phyloP scores from a whole-genome alignment of 2,329 filamentous ascomycete species.

The Alternaria sp. region DNA sequence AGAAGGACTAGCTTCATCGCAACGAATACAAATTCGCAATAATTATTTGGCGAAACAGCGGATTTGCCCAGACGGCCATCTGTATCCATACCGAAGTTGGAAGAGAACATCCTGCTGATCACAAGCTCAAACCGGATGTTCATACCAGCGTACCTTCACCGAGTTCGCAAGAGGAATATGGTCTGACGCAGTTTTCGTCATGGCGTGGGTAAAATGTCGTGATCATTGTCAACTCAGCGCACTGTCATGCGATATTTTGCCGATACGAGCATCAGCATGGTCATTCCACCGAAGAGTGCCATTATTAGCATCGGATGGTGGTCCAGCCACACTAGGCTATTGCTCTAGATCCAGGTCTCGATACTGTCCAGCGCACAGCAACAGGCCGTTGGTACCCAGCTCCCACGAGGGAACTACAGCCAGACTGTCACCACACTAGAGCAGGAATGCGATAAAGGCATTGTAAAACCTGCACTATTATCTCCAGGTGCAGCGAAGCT shows the following conservation, averaged over 20 bases:
- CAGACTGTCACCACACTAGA: not conserved
- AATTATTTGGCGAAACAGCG: not conserved
- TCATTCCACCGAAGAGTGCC: not conserved
- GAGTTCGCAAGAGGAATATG: not conserved
- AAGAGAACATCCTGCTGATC: not conserved
- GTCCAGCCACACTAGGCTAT: not conserved
- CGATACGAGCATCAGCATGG: not conserved
- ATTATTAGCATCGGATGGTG: not conserved
- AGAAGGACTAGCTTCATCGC: not conserved
- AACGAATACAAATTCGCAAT: not conserved
- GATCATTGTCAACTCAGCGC: not conserved
- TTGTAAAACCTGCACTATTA: not conserved
- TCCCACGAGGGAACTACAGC: not conserved
- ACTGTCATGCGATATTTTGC: not conserved
- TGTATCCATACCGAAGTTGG: not conserved
- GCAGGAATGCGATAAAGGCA: not conserved
- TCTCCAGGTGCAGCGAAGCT: not conserved
- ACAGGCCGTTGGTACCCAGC: not conserved
- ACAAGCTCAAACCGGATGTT: not conserved
- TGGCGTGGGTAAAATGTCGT: not conserved
- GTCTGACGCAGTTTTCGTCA: not conserved
- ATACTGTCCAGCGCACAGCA: not conserved
- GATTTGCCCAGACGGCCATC: not conserved
- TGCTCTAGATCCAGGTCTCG: not conserved
- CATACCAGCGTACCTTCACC: not conserved